These are phyloP conservation scores for Omphalotus guepiniiformis DNA, from an alignment of 768 basidiomycete species.

Conservation along the genomic window DNA sequence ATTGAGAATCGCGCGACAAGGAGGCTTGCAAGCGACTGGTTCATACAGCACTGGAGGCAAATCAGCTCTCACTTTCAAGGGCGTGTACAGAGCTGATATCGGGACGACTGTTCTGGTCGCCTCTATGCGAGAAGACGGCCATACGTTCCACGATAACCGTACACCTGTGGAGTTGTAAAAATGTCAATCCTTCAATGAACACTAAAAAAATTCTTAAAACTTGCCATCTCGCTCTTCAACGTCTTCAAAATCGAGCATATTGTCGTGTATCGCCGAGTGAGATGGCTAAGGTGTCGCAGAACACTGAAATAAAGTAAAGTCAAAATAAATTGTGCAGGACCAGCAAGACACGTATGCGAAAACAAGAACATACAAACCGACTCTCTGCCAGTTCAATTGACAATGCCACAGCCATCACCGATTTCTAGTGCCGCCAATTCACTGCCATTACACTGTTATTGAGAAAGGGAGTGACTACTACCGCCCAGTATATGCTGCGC, in stretches of 20 bases:
- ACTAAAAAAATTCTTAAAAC: conserved; percentile 18
- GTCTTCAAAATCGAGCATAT: conserved; percentile 88
- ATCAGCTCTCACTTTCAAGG: conserved; percentile 90
- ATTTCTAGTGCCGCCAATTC: too few species aligned
- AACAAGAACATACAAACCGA: too few species aligned
- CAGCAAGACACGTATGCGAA: too few species aligned
- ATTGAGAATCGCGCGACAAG: conserved; percentile 96
- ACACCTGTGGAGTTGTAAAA: conserved; percentile 56
- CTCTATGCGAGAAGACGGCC: conserved; percentile 97
- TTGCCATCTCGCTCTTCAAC: conserved; percentile 95
- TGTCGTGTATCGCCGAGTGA: too few species aligned
- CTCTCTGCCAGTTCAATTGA: too few species aligned
- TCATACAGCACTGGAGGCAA: conserved; percentile 96
- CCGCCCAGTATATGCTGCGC: too few species aligned
- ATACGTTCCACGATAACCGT: conserved; percentile 97
- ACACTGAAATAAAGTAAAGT: too few species aligned
- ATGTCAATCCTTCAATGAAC: not conserved
- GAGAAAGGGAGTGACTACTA: too few species aligned
- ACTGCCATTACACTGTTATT: too few species aligned
- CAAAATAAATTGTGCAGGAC: too few species aligned
- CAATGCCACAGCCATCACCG: too few species aligned
- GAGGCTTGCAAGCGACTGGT: conserved; percentile 97
- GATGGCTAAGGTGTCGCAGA: too few species aligned
- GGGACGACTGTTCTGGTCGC: conserved; percentile 97
- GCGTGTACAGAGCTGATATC: conserved; percentile 96